Evolutionary conservation across 108 stramenopile species (phyloP), one percentile per base, ranked within the genome.

Genomic region (Thalassiosira profunda): DNA sequence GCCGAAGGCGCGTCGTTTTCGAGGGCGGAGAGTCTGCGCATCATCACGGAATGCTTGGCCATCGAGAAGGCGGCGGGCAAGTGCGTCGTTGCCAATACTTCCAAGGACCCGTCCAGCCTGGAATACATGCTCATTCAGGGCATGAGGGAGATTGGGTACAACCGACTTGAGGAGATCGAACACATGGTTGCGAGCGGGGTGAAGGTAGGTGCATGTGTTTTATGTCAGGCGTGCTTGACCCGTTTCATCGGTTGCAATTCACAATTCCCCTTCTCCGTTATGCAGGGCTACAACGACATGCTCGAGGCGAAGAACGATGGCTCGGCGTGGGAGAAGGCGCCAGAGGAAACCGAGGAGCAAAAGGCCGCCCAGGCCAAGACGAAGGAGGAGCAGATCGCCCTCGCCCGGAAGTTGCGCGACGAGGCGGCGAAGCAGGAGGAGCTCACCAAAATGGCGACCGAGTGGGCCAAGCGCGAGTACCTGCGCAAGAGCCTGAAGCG

Each of bases 381-480:
- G 12, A 58, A 73, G 44, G 41, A 72, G 43, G 53, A 63, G 61
- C 17, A 33, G 10, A 28, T 54, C 51, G 33, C 31, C 18, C 26
- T 70, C 41, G 71, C 38, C 24, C 29, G 35, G 18, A 43, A 78
- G 36, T 53, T 73, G 40, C 46, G 31, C 2, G 6, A 60, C 31
- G 57, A 79, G 26, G 75, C 76, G 29, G 79, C 59, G 20, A 79
- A 78, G 52, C 63, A 80, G 17, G 37, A 79, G 41, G 78, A 88
- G 52, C 35, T 90, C 8, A 82, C 90, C 58, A 52, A 48, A 20
- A 81, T 88, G 58, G 92, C 89, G 23, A 85, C 46, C 23, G 85
- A 88, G 44, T 93, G 92, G 92, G 87, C 85, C 17, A 86, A 93
- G 60, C 85, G 87, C 34, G 87, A 93, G 61, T 90, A 67, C 43